These are phyloP conservation scores for Metarhizium anisopliae DNA, from an alignment of 2,329 filamentous ascomycete species.

Conservation along the genomic window DNA sequence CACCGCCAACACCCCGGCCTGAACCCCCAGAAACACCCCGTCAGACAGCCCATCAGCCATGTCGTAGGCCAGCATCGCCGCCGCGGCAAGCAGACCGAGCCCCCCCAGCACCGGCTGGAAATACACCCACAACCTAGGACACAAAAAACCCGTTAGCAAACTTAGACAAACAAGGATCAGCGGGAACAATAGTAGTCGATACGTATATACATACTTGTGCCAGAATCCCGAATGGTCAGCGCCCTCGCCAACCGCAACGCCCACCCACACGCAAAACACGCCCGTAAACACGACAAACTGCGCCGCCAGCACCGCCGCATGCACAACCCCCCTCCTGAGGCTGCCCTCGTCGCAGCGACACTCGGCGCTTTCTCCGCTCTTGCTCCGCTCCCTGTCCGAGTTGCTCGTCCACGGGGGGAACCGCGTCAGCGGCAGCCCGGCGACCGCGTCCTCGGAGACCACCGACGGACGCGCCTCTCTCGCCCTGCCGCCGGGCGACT, in stretches of 20 bases:
- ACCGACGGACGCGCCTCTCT: background rate
- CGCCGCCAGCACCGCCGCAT: conserved; percentile 17
- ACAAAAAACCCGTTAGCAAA: background rate
- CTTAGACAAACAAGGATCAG: no score
- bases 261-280: conserved; percentile 18
- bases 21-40: conserved; percentile 16
- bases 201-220: conserved; percentile 11
- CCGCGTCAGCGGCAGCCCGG: conserved; percentile 15
- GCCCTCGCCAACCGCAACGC: conserved; percentile 16
- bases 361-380: background rate
- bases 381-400: background rate
- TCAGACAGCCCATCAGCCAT: conserved; percentile 15
- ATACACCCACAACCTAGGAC: conserved; percentile 18
- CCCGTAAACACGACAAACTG: conserved; percentile 16
- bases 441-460: conserved; percentile 4
- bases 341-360: conserved; percentile 8
- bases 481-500: background rate
- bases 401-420: conserved; percentile 17
- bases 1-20: conserved; percentile 15
- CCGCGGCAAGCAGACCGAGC: conserved; percentile 14
- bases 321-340: conserved; percentile 13
- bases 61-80: conserved; percentile 17
- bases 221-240: conserved; percentile 15
- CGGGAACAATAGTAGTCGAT: no score
- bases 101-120: conserved; percentile 11